Percentiles rank a stretch among this genome's conserved stretches.
Evolutionary conservation across 768 basidiomycete species (phyloP).

Genomic region (Mycena crocata): DNA sequence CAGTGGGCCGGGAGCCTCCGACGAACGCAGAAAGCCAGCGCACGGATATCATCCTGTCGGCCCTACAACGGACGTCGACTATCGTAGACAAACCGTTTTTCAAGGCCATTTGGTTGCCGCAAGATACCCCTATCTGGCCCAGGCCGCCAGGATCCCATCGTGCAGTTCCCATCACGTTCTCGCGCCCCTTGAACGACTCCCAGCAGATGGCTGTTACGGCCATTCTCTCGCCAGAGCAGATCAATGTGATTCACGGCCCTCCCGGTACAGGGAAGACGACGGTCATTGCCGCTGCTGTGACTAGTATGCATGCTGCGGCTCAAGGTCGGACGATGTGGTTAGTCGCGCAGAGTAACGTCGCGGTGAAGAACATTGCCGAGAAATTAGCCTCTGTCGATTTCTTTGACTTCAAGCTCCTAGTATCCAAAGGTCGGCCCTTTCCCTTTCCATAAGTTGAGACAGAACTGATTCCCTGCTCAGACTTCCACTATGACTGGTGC

Average conservation of each 20-base stretch:
- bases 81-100: conserved; percentile 50
- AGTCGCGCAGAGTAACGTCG: conserved; percentile 80
- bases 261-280: conserved; percentile 76
- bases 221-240: conserved; percentile 47
- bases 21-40: conserved; percentile 59
- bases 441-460: too few species aligned
- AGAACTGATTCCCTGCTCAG: conserved; percentile 28
- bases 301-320: conserved; percentile 46
- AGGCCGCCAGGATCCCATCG: conserved; percentile 23
- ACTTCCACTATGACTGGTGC: conserved; percentile 76
- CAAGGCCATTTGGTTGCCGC: conserved; percentile 47
- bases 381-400: conserved; percentile 65
- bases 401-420: conserved; percentile 66
- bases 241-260: conserved; percentile 60
- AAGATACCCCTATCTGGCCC: conserved; percentile 30
- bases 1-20: conserved; percentile 59
- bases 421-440: conserved; percentile 54
- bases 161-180: conserved; percentile 33
- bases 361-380: conserved; percentile 85
- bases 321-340: conserved; percentile 64
- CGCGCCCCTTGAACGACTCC: conserved; percentile 48
- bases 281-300: conserved; percentile 64
- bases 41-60: conserved; percentile 39
- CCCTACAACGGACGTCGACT: conserved; percentile 40
- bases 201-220: conserved; percentile 47